Percentiles rank a stretch among this genome's conserved stretches.
Evolutionary conservation across 2,329 filamentous ascomycete genomes (phyloP).

Genomic region (Stachybotrys echinatus): DNA sequence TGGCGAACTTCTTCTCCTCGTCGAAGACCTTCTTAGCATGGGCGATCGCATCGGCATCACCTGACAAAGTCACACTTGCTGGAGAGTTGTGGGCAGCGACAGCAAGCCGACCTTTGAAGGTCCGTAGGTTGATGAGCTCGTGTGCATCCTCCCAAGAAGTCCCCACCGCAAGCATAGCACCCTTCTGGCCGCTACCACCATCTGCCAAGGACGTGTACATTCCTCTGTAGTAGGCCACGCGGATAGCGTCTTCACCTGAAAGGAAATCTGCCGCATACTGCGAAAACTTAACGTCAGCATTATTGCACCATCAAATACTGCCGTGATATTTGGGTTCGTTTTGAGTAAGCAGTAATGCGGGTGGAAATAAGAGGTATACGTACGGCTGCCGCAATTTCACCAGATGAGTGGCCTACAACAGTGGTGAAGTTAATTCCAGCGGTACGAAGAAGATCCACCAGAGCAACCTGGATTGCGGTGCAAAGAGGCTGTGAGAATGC

Average conservation of each 20-base stretch:
- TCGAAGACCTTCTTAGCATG: slow-evolving; percentile 15
- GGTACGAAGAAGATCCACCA: slow-evolving; percentile 18
- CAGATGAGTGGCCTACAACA: slow-evolving; percentile 43
- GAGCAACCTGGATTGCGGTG: slow-evolving; percentile 20
- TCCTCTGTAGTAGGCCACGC: slow-evolving; percentile 11
- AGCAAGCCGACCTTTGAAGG: slow-evolving; percentile 11
- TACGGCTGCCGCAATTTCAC: slow-evolving; percentile 35
- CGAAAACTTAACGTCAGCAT: too few relatives aligned
- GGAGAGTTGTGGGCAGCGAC: slow-evolving; percentile 19
- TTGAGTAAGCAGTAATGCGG: too few relatives aligned
- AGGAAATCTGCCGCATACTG: slow-evolving; percentile 42
- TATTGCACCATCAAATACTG: too few relatives aligned
- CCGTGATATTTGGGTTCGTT: too few relatives aligned
- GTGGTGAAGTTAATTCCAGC: slow-evolving; percentile 26
- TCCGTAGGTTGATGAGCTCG: neutral
- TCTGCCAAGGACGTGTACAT: neutral
- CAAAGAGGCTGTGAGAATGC: slow-evolving; percentile 25
- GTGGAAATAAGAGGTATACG: too few relatives aligned
- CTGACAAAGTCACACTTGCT: slow-evolving; percentile 20
- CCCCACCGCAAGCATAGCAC: slow-evolving; percentile 17
- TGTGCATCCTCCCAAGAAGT: slow-evolving; percentile 11
- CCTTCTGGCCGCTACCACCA: neutral
- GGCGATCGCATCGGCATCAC: slow-evolving; percentile 19
- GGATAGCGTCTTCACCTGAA: slow-evolving; percentile 13
- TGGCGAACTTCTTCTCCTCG: slow-evolving; percentile 7